Conservation (phyloP, 2,329 filamentous ascomycete genomes). For the Penicillium psychrosexuale region DNA sequence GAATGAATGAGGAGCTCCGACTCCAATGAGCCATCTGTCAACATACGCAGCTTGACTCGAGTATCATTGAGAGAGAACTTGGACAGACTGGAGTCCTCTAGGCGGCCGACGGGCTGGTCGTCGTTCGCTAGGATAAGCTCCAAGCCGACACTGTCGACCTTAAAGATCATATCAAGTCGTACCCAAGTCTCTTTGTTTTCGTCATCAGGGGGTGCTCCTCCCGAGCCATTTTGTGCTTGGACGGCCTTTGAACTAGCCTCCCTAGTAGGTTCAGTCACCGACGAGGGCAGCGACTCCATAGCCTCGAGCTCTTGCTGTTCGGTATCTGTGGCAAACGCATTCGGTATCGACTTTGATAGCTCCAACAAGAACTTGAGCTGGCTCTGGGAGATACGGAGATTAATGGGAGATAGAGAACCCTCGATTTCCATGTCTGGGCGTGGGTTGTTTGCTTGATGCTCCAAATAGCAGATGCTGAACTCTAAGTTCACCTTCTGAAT, state of each 20-base stretch:
- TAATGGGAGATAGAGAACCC: slow-evolving; percentile 89
- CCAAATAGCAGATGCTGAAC: slow-evolving; percentile 87
- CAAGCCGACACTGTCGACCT: slow-evolving; percentile 79
- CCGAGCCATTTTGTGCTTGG: slow-evolving; percentile 49
- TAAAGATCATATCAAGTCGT: slow-evolving; percentile 87
- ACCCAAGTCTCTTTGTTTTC: slow-evolving; percentile 70
- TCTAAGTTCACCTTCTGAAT: slow-evolving; percentile 95
- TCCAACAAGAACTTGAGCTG: slow-evolving; percentile 88
- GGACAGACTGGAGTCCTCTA: slow-evolving; percentile 78
- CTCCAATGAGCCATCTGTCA: slow-evolving; percentile 86
- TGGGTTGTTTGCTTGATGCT: slow-evolving; percentile 73
- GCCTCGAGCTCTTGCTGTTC: slow-evolving; percentile 71
- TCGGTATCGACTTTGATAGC: slow-evolving; percentile 80
- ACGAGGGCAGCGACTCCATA: slow-evolving; percentile 66
- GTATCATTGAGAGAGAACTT: slow-evolving; percentile 94
- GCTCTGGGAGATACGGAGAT: slow-evolving; percentile 81
- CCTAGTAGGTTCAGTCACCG: slow-evolving; percentile 51
- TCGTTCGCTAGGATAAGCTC: slow-evolving; percentile 79
- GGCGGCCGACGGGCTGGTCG: slow-evolving; percentile 71
- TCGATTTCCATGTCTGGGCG: slow-evolving; percentile 89
- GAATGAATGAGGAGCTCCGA: slow-evolving; percentile 90
- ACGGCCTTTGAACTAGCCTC: slow-evolving; percentile 49
- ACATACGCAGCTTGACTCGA: slow-evolving; percentile 84
- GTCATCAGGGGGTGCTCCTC: slow-evolving; percentile 59
- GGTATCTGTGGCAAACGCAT: slow-evolving; percentile 73